Evolutionary conservation across 768 basidiomycete species (phyloP).

Genomic region (Tulasnella sp.): DNA sequence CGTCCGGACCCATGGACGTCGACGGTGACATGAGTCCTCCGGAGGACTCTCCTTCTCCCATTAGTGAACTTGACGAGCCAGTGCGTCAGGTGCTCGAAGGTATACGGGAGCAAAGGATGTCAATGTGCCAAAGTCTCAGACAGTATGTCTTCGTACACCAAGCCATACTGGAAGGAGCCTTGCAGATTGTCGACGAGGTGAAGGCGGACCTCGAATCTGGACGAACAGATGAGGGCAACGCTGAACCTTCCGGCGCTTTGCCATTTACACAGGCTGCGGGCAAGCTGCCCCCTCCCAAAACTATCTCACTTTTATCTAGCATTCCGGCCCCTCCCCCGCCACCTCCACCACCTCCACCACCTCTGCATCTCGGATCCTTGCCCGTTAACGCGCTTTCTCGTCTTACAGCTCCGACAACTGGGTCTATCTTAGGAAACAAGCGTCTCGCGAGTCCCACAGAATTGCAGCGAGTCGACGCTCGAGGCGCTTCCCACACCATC

Average conservation of each 20-base stretch:
- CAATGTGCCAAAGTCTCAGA: conserved; percentile 88
- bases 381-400: not conserved
- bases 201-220: conserved; percentile 40
- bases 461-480: conserved; percentile 18
- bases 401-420: not conserved
- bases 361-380: not conserved
- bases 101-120: conserved; percentile 97
- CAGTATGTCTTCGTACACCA: conserved; percentile 95
- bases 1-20: not conserved
- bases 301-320: not conserved
- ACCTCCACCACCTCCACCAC: not conserved
- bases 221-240: not conserved
- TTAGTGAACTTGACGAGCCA: conserved; percentile 73
- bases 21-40: not conserved
- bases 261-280: conserved; percentile 1
- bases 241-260: not conserved
- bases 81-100: conserved; percentile 83
- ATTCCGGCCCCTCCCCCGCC: not conserved
- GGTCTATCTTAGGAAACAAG: conserved; percentile 10
- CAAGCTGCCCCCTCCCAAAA: not conserved
- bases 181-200: conserved; percentile 78
- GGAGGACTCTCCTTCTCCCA: conserved; percentile 52
- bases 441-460: conserved; percentile 30
- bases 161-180: conserved; percentile 77
- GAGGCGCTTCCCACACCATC: not conserved